Evolutionary conservation across 1,139 yeast species (phyloP).

Genomic region (Scheffersomyces titani): DNA sequence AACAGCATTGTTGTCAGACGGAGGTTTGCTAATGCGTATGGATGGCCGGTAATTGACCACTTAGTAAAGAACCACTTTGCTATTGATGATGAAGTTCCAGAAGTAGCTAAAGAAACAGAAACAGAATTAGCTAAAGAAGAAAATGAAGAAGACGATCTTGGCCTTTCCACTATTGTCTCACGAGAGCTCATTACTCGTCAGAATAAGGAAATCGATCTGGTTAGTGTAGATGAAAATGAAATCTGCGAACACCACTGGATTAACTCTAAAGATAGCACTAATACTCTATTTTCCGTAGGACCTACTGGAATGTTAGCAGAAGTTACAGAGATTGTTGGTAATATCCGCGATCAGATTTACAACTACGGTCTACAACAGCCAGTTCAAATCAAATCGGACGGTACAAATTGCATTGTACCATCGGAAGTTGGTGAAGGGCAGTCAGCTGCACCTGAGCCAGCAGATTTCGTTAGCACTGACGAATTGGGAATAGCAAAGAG

Average conservation of each 20-base stretch:
- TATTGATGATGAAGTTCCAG: neutral
- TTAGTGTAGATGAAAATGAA: conserved; percentile 13
- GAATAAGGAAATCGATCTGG: conserved; percentile 35
- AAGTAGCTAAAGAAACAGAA: neutral
- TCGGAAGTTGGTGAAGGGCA: too few relatives aligned
- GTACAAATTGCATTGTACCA: too few relatives aligned
- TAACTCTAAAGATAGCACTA: conserved; percentile 45
- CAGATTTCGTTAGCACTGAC: neutral
- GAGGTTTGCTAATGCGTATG: conserved; percentile 89
- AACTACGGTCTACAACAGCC: conserved; percentile 16
- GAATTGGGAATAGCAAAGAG: conserved; percentile 1
- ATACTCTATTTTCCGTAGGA: conserved; percentile 63
- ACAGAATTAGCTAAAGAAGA: neutral
- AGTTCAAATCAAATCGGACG: too few relatives aligned
- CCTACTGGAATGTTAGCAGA: conserved; percentile 71
- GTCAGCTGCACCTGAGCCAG: too few relatives aligned
- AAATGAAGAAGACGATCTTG: conserved; percentile 24
- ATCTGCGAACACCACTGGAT: conserved; percentile 48
- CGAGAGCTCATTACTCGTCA: conserved; percentile 37
- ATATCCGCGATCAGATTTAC: conserved; percentile 39
- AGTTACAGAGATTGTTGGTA: conserved; percentile 53
- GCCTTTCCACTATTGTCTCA: conserved; percentile 32
- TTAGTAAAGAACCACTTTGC: conserved; percentile 67
- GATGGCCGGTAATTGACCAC: conserved; percentile 93
- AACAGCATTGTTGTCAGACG: conserved; percentile 90